A percentile compares a stretch with the other conserved stretches of the same genome.
Conservation (phyloP, 169 alveolate species). For the Eimeria necatrix region DNA sequence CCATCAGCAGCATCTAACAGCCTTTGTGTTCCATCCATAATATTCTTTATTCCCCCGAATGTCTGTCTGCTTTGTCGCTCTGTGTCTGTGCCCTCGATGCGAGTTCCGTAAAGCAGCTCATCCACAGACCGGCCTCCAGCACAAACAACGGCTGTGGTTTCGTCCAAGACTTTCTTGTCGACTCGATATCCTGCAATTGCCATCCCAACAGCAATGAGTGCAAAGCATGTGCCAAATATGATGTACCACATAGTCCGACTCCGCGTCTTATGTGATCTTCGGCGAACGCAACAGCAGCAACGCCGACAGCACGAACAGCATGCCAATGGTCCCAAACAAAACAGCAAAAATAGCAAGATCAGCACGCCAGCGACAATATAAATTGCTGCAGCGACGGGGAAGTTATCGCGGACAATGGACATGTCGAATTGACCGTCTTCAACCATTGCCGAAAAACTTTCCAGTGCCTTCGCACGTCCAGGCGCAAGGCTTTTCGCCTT, state of each 20-base stretch:
- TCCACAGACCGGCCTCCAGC: conserved; percentile 58
- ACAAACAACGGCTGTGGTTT: conserved; percentile 63
- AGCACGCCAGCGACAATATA: conserved; percentile 9
- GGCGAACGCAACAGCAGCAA: conserved; percentile 64
- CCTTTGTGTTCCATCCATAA: neutral
- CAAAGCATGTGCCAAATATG: neutral
- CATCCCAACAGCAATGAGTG: neutral
- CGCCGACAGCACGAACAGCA: conserved; percentile 41
- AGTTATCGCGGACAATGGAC: neutral
- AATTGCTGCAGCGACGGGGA: neutral
- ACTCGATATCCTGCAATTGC: conserved; percentile 38
- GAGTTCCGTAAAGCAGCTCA: conserved; percentile 53
- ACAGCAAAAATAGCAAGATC: neutral
- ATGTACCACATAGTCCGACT: conserved; percentile 8
- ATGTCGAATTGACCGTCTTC: conserved; percentile 27
- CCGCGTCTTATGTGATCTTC: neutral
- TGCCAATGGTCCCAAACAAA: neutral
- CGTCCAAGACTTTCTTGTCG: conserved; percentile 31
- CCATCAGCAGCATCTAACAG: conserved; percentile 38
- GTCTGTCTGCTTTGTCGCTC: neutral
- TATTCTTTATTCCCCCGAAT: neutral
- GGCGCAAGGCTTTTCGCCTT: conserved; percentile 8
- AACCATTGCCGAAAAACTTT: neutral
- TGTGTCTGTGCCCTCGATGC: neutral
- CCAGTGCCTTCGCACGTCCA: neutral